These are phyloP conservation scores for Phialophora macrospora DNA, from an alignment of 2,329 filamentous ascomycete genomes.

Conservation along the genomic window DNA sequence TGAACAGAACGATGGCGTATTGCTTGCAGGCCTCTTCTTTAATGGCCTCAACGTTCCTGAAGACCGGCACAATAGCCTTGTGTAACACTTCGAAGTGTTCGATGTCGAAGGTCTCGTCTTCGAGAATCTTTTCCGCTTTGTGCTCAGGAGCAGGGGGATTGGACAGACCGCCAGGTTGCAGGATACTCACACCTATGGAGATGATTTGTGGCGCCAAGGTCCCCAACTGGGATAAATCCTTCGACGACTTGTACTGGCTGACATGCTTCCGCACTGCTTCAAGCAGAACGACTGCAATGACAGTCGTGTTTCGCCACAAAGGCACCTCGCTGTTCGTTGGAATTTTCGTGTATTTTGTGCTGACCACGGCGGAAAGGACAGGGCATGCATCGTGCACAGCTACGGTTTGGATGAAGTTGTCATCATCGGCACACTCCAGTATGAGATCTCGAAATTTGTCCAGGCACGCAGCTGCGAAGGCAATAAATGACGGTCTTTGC, in stretches of 20 bases:
- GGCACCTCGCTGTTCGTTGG: slow-evolving; percentile 71
- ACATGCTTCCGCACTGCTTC: slow-evolving; percentile 45
- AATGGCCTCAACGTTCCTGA: slow-evolving; percentile 45
- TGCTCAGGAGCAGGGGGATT: slow-evolving; percentile 44
- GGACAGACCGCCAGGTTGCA: slow-evolving; percentile 65
- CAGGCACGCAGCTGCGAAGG: slow-evolving; percentile 64
- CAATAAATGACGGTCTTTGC: slow-evolving; percentile 76
- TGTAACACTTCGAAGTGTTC: slow-evolving; percentile 71
- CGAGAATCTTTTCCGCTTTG: slow-evolving; percentile 52
- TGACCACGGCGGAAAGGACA: slow-evolving; percentile 71
- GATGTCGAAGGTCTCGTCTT: slow-evolving; percentile 84
- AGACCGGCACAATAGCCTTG: slow-evolving; percentile 56
- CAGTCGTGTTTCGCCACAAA: slow-evolving; percentile 81
- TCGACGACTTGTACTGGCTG: not conserved
- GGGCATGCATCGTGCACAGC: slow-evolving; percentile 60
- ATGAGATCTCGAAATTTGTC: slow-evolving; percentile 29
- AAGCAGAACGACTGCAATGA: slow-evolving; percentile 68
- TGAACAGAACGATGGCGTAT: slow-evolving; percentile 78
- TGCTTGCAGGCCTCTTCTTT: slow-evolving; percentile 62
- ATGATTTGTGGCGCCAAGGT: slow-evolving; percentile 55
- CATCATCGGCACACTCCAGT: slow-evolving; percentile 22
- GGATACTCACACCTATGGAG: slow-evolving; percentile 69
- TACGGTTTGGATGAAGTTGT: slow-evolving; percentile 20
- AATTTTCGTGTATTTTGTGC: slow-evolving; percentile 78
- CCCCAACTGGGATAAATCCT: slow-evolving; percentile 9